A percentile compares a stretch with the other conserved stretches of the same genome.
Evolutionary conservation across 768 basidiomycete species (phyloP).

Genomic region (Rhodosporidiobolus sp.): DNA sequence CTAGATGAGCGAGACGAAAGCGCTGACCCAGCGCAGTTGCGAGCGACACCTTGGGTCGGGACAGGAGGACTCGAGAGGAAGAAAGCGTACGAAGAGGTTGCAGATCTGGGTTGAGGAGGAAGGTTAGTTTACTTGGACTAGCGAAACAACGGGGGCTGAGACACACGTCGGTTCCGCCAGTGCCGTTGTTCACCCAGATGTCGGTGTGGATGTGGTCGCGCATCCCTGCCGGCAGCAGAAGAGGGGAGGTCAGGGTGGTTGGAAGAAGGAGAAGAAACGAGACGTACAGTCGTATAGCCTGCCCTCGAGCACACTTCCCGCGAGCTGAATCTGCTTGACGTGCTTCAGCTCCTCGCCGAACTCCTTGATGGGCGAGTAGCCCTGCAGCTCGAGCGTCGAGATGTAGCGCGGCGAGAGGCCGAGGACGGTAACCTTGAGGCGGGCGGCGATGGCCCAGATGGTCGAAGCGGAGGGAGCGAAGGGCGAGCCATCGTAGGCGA

Average conservation of each 20-base stretch:
- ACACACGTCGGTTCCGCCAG: slow-evolving; percentile 42
- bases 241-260: too few relatives aligned
- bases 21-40: too few relatives aligned
- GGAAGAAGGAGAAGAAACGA: neutral
- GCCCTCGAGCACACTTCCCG: slow-evolving; percentile 71
- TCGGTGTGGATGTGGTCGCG: slow-evolving; percentile 14
- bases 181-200: slow-evolving; percentile 42
- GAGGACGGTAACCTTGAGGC: slow-evolving; percentile 69
- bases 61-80: too few relatives aligned
- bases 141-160: neutral
- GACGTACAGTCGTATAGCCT: slow-evolving; percentile 73
- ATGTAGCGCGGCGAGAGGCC: slow-evolving; percentile 80
- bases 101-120: slow-evolving; percentile 25
- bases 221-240: slow-evolving; percentile 14
- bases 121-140: neutral
- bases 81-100: slow-evolving; percentile 26
- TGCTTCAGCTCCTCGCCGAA: slow-evolving; percentile 57
- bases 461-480: slow-evolving; percentile 60
- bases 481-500: slow-evolving; percentile 78
- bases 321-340: slow-evolving; percentile 72
- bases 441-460: slow-evolving; percentile 68
- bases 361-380: slow-evolving; percentile 64
- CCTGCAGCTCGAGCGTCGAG: slow-evolving; percentile 59
- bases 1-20: too few relatives aligned
- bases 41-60: too few relatives aligned